Conservation (phyloP, 2,329 filamentous ascomycete genomes). For the Aspergillus ochraceoroseus region DNA sequence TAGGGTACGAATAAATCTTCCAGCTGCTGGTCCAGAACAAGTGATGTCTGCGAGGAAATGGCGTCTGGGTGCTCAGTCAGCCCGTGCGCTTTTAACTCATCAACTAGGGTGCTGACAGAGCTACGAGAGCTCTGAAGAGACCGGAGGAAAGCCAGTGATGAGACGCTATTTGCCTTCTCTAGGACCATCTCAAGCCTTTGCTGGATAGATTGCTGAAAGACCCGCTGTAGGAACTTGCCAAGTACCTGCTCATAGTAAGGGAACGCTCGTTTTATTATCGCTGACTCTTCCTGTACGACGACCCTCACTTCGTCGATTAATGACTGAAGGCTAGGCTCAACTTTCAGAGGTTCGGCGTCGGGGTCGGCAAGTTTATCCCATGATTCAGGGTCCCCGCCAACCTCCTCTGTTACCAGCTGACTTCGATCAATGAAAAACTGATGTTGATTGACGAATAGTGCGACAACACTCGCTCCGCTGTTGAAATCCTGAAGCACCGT, state of each 20-base stretch:
- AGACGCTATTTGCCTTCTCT: constrained; percentile 88
- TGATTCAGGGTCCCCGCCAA: constrained; percentile 56
- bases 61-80: constrained; percentile 92
- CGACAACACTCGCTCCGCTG: constrained; percentile 90
- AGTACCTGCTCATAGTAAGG: constrained; percentile 94
- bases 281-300: constrained; percentile 93
- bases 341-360: constrained; percentile 81
- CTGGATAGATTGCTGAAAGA: constrained; percentile 98
- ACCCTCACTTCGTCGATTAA: constrained; percentile 91
- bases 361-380: constrained; percentile 95
- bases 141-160: constrained; percentile 83
- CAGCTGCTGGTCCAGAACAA: constrained; percentile 61
- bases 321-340: constrained; percentile 87
- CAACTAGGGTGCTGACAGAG: constrained; percentile 81
- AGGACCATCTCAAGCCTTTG: constrained; percentile 92
- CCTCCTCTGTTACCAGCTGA: constrained; percentile 83
- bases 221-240: constrained; percentile 84
- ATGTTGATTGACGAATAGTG: constrained; percentile 95
- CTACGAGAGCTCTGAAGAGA: constrained; percentile 84
- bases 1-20: constrained; percentile 64
- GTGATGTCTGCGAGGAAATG: constrained; percentile 77
- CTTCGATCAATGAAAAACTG: constrained; percentile 98
- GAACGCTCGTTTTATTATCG: constrained; percentile 93
- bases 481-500: constrained; percentile 94
- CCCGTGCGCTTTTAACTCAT: constrained; percentile 90